Conservation (phyloP, 805 yeast species). For the Suhomyces kilbournensis region DNA sequence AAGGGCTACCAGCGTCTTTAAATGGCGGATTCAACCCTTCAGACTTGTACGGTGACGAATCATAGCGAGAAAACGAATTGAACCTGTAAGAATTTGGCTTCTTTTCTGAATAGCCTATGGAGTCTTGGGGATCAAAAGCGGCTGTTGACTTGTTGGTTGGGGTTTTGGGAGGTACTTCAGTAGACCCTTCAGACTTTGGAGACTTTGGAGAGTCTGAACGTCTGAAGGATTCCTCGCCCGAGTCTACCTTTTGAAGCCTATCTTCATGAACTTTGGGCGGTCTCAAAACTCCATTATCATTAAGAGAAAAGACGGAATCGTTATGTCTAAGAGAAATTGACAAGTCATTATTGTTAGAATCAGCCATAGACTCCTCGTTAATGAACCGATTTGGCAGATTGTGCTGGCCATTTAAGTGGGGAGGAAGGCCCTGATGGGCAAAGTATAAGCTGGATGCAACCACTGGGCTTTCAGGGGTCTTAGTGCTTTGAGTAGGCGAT, state of each 20-base stretch:
- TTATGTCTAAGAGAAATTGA: conserved; percentile 39
- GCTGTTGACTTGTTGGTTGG: conserved; percentile 4
- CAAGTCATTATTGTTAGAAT: conserved; percentile 19
- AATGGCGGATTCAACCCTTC: not conserved
- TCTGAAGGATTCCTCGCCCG: not conserved
- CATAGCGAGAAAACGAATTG: no score
- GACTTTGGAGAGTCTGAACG: conserved; percentile 5
- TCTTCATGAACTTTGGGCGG: conserved; percentile 18
- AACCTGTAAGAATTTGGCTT: no score
- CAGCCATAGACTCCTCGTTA: conserved; percentile 16
- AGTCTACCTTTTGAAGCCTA: not conserved
- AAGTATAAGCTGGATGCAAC: conserved; percentile 48
- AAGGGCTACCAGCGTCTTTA: no score
- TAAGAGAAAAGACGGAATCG: conserved; percentile 30
- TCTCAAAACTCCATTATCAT: conserved; percentile 18
- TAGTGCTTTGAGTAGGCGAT: not conserved
- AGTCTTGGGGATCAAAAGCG: not conserved
- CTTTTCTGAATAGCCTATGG: not conserved
- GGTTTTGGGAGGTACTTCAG: conserved; percentile 1
- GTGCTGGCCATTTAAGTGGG: conserved; percentile 34
- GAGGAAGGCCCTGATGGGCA: conserved; percentile 58
- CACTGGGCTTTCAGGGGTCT: conserved; percentile 20
- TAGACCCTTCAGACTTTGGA: not conserved
- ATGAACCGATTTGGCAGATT: conserved; percentile 1
- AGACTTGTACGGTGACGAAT: no score